Evolutionary conservation across 352 stramenopile species (phyloP), one percentile per base, ranked within the genome.

Genomic region (Phytophthora pluvialis): DNA sequence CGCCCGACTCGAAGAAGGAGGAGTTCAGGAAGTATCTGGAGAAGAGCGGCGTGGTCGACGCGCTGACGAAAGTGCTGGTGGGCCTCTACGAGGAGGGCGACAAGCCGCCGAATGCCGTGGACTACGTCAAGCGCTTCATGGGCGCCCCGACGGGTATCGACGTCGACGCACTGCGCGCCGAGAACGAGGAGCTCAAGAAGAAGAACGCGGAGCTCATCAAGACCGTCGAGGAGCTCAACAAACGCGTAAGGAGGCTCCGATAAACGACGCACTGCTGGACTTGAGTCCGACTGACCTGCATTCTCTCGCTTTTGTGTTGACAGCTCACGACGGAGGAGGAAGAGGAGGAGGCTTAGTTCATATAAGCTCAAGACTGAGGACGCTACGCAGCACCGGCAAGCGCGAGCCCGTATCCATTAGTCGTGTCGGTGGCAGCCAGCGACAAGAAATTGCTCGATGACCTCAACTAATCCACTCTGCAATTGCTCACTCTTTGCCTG

Each of bases 11-110:
- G 5, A 99, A 99, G 82, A 99, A 99, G 72, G 95, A 99, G 73
- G 97, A 99, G 81, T 99, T 99, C 76, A 80, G 94, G 66, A 98
- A 98, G 72, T 99, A 99, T 70, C 80, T 99, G 2, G 97, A 99
- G 80, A 98, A 99, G 69, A 97, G 89, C 40, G 97, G 97, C 33
- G 97, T 99, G 5, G 97, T 99, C 32, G 96, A 99, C 80, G 93
- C 97, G 15, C 76, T 99, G 11, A 99, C 97, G 29, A 99, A 98
- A 68, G 93, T 98, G 16, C 77, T 99, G 15, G 95, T 99, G 43
- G 95, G 94, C 3, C 81, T 99, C 18, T 99, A 99, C 73, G 95
- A 99, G 75, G 97, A 99, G 75, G 82, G 85, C 9, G 93, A 99
- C 59, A 93, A 97, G 36, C 97, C 97, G 5, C 57, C 83, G n/a